Conservation (phyloP, 2,329 filamentous ascomycete genomes). For the Cyclaneusma minus region DNA sequence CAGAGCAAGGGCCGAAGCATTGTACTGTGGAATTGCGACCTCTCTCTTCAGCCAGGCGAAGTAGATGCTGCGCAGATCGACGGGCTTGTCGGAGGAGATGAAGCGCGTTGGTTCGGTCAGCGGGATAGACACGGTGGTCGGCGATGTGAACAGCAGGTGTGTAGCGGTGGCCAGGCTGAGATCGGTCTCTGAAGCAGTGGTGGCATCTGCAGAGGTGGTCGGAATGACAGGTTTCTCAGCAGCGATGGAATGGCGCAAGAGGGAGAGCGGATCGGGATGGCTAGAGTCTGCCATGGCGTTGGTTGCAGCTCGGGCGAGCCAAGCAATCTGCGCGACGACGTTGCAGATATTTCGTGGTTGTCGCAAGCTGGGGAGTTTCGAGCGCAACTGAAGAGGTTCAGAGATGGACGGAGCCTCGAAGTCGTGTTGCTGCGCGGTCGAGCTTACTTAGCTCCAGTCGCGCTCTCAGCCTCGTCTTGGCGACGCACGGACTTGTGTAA, state of each 20-base stretch:
- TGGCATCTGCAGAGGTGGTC: constrained; percentile 51
- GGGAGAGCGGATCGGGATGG: constrained; percentile 59
- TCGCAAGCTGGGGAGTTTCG: too few species aligned
- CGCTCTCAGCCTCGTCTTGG: too few species aligned
- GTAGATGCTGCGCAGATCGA: constrained; percentile 88
- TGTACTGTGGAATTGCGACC: constrained; percentile 79
- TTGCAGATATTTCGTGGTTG: too few species aligned
- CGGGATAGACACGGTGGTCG: constrained; percentile 44
- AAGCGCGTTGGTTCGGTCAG: constrained; percentile 73
- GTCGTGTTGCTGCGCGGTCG: too few species aligned
- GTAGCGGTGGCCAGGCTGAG: constrained; percentile 58
- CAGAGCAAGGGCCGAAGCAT: constrained; percentile 63
- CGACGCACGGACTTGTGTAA: too few species aligned
- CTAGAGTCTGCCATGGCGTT: constrained; percentile 24
- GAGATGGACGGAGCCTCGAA: too few species aligned
- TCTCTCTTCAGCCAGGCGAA: constrained; percentile 95
- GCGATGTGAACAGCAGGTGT: constrained; percentile 57
- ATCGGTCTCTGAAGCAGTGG: constrained; percentile 38
- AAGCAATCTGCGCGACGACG: background rate
- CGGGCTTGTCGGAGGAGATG: constrained; percentile 54
- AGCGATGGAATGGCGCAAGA: constrained; percentile 72
- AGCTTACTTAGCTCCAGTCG: too few species aligned
- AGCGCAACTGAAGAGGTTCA: too few species aligned
- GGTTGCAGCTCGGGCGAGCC: background rate
- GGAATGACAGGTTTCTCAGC: constrained; percentile 55